Percentiles rank a stretch among this genome's conserved stretches.
phyloP scores from a whole-genome alignment of 768 basidiomycete genomes.

The Mrakia gelida region DNA sequence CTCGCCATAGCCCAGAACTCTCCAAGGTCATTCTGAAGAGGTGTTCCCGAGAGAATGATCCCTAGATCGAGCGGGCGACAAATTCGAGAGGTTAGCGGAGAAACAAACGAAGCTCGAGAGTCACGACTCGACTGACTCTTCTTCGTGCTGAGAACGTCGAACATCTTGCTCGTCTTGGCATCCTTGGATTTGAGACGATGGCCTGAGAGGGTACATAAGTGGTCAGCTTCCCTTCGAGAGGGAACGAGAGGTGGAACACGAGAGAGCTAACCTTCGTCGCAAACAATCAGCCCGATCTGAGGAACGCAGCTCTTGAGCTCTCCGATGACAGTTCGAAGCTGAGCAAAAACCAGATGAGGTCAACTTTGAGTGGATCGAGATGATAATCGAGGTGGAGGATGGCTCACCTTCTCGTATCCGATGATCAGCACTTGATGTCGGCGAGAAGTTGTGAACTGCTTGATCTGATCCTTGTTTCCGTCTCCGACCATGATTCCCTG shows the following conservation, averaged over 20 bases:
- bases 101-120: background rate
- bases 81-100: background rate
- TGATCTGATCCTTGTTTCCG: slow-evolving; percentile 56
- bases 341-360: background rate
- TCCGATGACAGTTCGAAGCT: slow-evolving; percentile 39
- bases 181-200: slow-evolving; percentile 89
- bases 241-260: background rate
- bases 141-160: slow-evolving; percentile 68
- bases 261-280: slow-evolving; percentile 76
- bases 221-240: slow-evolving; percentile 5
- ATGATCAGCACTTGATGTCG: slow-evolving; percentile 74
- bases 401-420: slow-evolving; percentile 72
- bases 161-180: slow-evolving; percentile 83
- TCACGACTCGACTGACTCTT: slow-evolving; percentile 49
- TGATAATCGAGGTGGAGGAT: background rate
- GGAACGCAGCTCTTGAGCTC: slow-evolving; percentile 52
- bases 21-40: slow-evolving; percentile 90
- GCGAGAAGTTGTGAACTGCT: slow-evolving; percentile 70
- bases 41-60: slow-evolving; percentile 79
- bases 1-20: slow-evolving; percentile 95
- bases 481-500: slow-evolving; percentile 57
- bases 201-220: slow-evolving; percentile 48
- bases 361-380: background rate
- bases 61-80: background rate
- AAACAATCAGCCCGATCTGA: slow-evolving; percentile 85